Conservation (phyloP, 768 basidiomycete genomes). For the Kwoniella sp. region DNA sequence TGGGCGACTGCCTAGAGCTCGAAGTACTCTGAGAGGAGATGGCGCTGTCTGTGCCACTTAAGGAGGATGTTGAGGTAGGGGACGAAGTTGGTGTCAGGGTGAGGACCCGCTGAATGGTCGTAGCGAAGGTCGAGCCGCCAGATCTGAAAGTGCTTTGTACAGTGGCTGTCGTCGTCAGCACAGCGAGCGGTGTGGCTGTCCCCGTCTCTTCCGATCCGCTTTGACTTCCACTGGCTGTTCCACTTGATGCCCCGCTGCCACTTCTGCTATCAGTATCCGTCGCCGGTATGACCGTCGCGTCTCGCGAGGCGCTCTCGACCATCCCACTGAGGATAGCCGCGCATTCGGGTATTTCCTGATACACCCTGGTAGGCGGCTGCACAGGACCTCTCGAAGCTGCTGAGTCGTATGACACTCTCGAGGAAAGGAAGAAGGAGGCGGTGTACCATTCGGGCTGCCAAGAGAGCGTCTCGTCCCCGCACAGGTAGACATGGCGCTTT, state of each 20-base stretch:
- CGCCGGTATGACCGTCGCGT: neutral
- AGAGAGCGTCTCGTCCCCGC: constrained; percentile 26
- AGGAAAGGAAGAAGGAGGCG: constrained; percentile 32
- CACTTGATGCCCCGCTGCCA: neutral
- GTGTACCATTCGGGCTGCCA: constrained; percentile 42
- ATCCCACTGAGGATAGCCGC: constrained; percentile 7
- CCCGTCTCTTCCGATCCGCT: neutral
- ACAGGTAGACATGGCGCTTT: constrained; percentile 34
- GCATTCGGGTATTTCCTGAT: constrained; percentile 22
- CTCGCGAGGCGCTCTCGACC: neutral
- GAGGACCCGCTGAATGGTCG: constrained; percentile 5
- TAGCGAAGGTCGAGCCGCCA: constrained; percentile 4
- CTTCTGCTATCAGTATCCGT: neutral
- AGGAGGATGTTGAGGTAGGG: constrained; percentile 2
- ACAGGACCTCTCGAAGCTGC: constrained; percentile 38
- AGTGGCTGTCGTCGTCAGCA: neutral
- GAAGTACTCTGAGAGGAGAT: neutral
- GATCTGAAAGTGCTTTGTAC: constrained; percentile 7
- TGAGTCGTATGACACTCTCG: constrained; percentile 30
- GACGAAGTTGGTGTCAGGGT: constrained; percentile 2
- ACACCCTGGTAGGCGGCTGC: constrained; percentile 27
- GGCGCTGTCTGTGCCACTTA: neutral
- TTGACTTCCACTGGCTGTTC: neutral
- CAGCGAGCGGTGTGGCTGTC: neutral
- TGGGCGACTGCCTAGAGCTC: neutral